Conservation (phyloP, 495 filamentous ascomycete genomes). For the Tetracladium setigerum region DNA sequence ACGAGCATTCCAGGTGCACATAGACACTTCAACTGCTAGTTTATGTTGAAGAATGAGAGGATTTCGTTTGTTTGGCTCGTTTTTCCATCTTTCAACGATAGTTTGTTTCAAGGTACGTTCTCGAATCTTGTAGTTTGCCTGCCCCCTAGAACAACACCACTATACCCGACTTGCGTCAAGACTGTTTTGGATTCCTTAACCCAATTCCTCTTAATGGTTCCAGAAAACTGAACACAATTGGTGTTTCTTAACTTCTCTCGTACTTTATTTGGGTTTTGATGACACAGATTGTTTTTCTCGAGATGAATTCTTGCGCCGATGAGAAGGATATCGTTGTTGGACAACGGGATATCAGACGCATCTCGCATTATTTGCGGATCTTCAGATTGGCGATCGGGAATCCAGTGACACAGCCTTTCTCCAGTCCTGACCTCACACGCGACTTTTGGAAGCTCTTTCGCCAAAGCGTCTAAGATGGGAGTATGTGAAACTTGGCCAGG, state of each 20-base stretch:
- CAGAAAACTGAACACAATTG: constrained; percentile 1
- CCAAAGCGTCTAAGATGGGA: too few relatives aligned
- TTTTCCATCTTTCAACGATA: constrained; percentile 10
- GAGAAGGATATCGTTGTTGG: constrained; percentile 3
- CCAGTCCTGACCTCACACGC: background rate
- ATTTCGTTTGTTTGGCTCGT: background rate
- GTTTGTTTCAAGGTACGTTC: background rate
- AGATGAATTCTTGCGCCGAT: constrained; percentile 4
- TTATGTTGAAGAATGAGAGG: background rate
- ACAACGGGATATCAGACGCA: too few relatives aligned
- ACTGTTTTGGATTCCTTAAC: background rate
- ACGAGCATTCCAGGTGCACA: constrained; percentile 7
- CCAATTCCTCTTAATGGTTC: background rate
- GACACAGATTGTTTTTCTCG: background rate
- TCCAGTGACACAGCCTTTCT: constrained; percentile 12
- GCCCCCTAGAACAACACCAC: background rate
- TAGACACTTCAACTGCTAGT: constrained; percentile 8
- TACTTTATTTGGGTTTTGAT: background rate
- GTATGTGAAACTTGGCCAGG: too few relatives aligned
- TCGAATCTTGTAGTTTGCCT: constrained; percentile 1
- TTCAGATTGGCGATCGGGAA: too few relatives aligned
- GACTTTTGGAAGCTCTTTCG: background rate
- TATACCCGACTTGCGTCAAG: background rate
- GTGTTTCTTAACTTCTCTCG: constrained; percentile 1
- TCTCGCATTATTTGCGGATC: too few relatives aligned